Evolutionary conservation across 768 basidiomycete species (phyloP).

Genomic region (Omphalotus guepiniiformis): DNA sequence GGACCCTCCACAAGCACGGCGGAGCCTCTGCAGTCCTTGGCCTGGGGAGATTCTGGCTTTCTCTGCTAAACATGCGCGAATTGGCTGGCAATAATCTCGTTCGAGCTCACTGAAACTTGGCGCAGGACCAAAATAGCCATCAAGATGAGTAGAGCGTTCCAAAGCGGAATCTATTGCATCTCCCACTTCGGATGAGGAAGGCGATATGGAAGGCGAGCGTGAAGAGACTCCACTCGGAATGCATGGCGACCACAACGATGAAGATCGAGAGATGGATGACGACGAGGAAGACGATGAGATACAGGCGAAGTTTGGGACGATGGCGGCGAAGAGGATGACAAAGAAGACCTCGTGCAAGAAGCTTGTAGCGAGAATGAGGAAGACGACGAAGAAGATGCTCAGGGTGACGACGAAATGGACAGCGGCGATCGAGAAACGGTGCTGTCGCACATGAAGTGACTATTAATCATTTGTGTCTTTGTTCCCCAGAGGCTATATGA

Average conservation of each 20-base stretch:
- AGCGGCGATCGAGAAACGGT: too few relatives aligned
- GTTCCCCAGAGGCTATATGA: too few relatives aligned
- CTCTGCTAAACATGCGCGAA: too few relatives aligned
- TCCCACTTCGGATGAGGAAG: slow-evolving; percentile 47
- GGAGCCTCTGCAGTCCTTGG: too few relatives aligned
- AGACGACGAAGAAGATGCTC: slow-evolving; percentile 46
- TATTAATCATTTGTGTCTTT: too few relatives aligned
- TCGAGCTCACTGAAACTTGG: too few relatives aligned
- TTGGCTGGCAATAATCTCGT: too few relatives aligned
- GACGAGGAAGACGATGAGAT: slow-evolving; percentile 54
- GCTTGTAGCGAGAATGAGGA: slow-evolving; percentile 44
- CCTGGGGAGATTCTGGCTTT: too few relatives aligned
- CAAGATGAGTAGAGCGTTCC: slow-evolving; percentile 82
- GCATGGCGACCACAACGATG: slow-evolving; percentile 67
- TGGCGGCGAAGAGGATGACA: slow-evolving; percentile 67
- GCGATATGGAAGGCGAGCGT: slow-evolving; percentile 47
- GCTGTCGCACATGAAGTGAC: too few relatives aligned
- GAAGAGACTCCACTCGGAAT: slow-evolving; percentile 93
- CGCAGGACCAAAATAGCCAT: slow-evolving; percentile 96
- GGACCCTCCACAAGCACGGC: too few relatives aligned
- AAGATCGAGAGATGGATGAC: slow-evolving; percentile 75
- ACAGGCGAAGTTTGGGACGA: slow-evolving; percentile 62
- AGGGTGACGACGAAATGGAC: slow-evolving; percentile 45
- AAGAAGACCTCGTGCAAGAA: slow-evolving; percentile 46
- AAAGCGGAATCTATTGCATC: slow-evolving; percentile 46